These are phyloP conservation scores for Colletotrichum trifolii DNA, from an alignment of 2,329 filamentous ascomycete species.

Conservation along the genomic window DNA sequence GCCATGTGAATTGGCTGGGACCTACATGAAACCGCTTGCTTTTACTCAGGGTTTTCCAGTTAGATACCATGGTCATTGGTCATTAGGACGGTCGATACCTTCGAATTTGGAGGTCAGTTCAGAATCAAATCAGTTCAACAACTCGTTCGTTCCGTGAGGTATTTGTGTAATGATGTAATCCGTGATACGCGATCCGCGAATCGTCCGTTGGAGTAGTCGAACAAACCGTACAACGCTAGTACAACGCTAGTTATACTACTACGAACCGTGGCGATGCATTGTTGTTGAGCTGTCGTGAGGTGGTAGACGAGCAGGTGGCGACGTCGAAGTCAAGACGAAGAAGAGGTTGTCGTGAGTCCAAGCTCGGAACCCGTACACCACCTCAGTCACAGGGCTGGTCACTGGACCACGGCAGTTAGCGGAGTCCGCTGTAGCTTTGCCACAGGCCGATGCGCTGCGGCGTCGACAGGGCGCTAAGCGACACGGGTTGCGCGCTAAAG, in stretches of 20 bases:
- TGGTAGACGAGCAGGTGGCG: too few species aligned
- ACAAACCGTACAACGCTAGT: too few species aligned
- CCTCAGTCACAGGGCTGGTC: too few species aligned
- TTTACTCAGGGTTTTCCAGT: slow-evolving; percentile 21
- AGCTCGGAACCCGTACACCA: too few species aligned
- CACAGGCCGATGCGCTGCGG: slow-evolving; percentile 14
- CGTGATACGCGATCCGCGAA: not conserved
- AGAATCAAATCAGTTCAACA: not conserved
- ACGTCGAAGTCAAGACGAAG: too few species aligned
- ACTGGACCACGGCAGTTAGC: not conserved
- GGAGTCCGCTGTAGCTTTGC: slow-evolving; percentile 18
- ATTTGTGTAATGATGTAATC: not conserved
- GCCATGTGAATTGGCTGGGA: slow-evolving; percentile 30
- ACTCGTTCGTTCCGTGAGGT: not conserved
- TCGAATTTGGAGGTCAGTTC: not conserved
- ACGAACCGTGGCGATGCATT: too few species aligned
- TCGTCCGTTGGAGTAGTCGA: too few species aligned
- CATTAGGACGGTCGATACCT: slow-evolving; percentile 15
- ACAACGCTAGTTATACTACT: too few species aligned
- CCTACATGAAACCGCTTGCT: slow-evolving; percentile 30
- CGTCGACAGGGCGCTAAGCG: slow-evolving; percentile 10
- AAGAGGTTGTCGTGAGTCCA: too few species aligned
- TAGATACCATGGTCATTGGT: slow-evolving; percentile 33
- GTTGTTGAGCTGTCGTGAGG: too few species aligned
- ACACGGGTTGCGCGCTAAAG: not conserved